Conservation (phyloP, 805 yeast genomes). For the Yamadazyma takamatsuzukensis region DNA sequence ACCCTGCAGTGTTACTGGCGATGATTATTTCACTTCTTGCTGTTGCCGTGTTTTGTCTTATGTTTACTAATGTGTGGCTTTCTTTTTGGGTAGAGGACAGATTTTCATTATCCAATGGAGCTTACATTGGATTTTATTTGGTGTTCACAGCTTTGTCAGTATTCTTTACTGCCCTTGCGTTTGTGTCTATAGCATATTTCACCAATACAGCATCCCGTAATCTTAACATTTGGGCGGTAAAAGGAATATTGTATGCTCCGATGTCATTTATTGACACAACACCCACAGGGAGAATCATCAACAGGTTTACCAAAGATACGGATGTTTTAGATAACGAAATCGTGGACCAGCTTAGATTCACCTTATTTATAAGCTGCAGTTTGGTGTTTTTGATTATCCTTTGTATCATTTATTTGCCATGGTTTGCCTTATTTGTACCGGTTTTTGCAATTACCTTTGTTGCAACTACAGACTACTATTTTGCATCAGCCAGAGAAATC, state of each 20-base stretch:
- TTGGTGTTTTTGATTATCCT: constrained; percentile 51
- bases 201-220: constrained; percentile 50
- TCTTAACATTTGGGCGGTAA: constrained; percentile 59
- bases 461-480: constrained; percentile 25
- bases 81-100: constrained; percentile 72
- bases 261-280: constrained; percentile 81
- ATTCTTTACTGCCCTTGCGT: constrained; percentile 39
- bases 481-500: constrained; percentile 32
- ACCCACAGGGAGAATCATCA: constrained; percentile 80
- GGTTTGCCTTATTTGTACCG: constrained; percentile 37
- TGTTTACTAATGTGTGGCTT: constrained; percentile 71
- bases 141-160: constrained; percentile 52
- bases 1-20: constrained; percentile 12
- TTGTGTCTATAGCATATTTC: constrained; percentile 44
- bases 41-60: constrained; percentile 26
- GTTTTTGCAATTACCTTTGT: constrained; percentile 21
- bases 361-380: constrained; percentile 50
- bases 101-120: constrained; percentile 47
- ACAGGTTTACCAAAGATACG: constrained; percentile 83
- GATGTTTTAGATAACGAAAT: constrained; percentile 78
- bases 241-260: constrained; percentile 64
- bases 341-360: constrained; percentile 61
- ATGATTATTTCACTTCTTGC: constrained; percentile 11
- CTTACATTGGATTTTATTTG: constrained; percentile 72
- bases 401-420: constrained; percentile 33